A percentile compares a stretch with the other conserved stretches of the same genome.
phyloP scores from a whole-genome alignment of 2,329 filamentous ascomycete genomes.

The Zymoseptoria ardabiliae region DNA sequence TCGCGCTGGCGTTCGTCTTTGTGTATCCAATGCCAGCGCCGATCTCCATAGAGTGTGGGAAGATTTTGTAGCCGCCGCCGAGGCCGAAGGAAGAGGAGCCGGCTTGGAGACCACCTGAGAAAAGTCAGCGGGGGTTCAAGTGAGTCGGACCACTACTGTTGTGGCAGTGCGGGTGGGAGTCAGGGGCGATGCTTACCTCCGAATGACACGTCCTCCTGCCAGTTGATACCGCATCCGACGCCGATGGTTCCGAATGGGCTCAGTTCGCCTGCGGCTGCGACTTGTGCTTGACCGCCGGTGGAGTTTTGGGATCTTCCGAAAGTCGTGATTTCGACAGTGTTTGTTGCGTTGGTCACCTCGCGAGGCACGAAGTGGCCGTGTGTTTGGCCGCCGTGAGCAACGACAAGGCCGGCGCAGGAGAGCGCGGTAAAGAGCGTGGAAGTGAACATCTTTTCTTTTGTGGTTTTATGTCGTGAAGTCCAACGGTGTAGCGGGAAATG shows the following conservation, averaged over 20 bases:
- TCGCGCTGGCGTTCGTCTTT: constrained; percentile 7
- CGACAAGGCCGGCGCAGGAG: neutral
- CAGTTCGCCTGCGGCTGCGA: constrained; percentile 9
- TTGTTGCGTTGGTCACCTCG: neutral
- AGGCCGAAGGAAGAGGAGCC: constrained; percentile 14
- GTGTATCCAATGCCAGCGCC: constrained; percentile 14
- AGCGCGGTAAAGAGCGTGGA: neutral
- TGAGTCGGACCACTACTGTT: too few species aligned
- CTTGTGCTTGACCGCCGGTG: constrained; percentile 12
- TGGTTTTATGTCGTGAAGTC: neutral
- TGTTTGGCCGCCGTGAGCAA: neutral
- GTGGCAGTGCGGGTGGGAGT: neutral
- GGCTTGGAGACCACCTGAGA: constrained; percentile 12
- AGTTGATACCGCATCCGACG: constrained; percentile 16
- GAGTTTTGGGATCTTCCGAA: constrained; percentile 8
- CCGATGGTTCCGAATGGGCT: constrained; percentile 11
- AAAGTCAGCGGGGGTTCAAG: neutral
- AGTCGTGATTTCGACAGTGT: constrained; percentile 8
- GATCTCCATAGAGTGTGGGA: constrained; percentile 8
- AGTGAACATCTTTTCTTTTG: neutral
- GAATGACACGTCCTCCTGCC: constrained; percentile 9
- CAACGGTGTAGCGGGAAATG: neutral
- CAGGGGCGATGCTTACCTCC: constrained; percentile 7
- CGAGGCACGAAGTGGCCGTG: neutral
- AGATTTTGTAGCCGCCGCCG: constrained; percentile 15